phyloP scores from a whole-genome alignment of 176 grass and related monocot species.

The Lolium multiflorum region DNA sequence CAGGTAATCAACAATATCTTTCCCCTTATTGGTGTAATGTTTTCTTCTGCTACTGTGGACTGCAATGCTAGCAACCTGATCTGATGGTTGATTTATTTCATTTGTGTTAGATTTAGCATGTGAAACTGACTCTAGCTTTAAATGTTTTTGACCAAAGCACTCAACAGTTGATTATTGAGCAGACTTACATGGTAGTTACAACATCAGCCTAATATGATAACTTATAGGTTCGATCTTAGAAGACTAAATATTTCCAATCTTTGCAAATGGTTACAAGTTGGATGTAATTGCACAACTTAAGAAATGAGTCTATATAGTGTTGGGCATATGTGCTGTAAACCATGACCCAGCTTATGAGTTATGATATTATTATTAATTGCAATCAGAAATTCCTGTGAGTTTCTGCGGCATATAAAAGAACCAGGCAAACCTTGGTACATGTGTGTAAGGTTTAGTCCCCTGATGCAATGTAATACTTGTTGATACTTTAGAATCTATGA shows the following conservation, averaged over 20 bases:
- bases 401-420: constrained; percentile 12
- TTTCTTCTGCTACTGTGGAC: neutral
- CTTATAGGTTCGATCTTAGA: neutral
- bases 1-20: constrained; percentile 57
- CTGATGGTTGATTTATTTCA: constrained; percentile 1
- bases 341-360: neutral
- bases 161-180: neutral
- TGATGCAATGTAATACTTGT: neutral
- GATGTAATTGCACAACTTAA: neutral
- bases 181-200: neutral
- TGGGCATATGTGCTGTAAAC: constrained; percentile 10
- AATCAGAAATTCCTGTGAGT: neutral
- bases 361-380: neutral
- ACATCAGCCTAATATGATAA: neutral
- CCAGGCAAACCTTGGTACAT: constrained; percentile 8
- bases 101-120: neutral
- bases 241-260: constrained; percentile 19
- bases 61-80: neutral
- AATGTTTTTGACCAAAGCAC: constrained; percentile 14
- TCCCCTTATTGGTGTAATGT: constrained; percentile 14
- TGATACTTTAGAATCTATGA: neutral
- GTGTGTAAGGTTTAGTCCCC: constrained; percentile 14
- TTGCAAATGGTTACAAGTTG: constrained; percentile 10
- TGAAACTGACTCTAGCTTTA: constrained; percentile 6
- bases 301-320: neutral